Conservation (phyloP, 2,329 filamentous ascomycete genomes). For the Colletotrichum viniferum region DNA sequence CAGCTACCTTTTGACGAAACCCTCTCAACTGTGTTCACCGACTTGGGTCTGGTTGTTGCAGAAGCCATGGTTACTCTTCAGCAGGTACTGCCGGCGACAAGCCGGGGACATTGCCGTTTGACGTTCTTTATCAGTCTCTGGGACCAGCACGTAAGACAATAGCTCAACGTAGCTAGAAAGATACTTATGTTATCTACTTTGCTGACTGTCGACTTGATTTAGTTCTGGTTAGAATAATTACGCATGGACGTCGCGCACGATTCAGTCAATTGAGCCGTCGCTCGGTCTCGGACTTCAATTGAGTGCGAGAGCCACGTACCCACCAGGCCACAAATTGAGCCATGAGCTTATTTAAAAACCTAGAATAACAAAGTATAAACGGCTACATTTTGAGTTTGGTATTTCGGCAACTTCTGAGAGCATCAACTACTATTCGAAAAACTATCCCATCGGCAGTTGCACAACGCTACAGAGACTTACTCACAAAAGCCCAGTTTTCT, state of each 20-base stretch:
- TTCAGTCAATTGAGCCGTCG: neutral
- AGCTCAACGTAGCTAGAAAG: too few species aligned
- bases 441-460: neutral
- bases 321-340: neutral
- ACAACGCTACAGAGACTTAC: neutral
- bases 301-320: neutral
- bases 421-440: neutral
- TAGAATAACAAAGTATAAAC: neutral
- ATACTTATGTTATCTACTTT: neutral
- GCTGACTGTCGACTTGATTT: fast-evolving
- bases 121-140: neutral
- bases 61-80: neutral
- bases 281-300: neutral
- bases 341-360: neutral
- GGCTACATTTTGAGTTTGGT: neutral
- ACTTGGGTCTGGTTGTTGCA: neutral
- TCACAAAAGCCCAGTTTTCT: fast-evolving
- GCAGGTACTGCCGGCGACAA: neutral
- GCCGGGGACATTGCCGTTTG: neutral
- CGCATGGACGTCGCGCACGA: neutral
- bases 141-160: too few species aligned
- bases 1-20: fast-evolving
- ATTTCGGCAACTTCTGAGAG: neutral
- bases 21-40: neutral
- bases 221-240: fast-evolving